phyloP scores from a whole-genome alignment of 2,329 filamentous ascomycete species.

The Talaromyces sp. region DNA sequence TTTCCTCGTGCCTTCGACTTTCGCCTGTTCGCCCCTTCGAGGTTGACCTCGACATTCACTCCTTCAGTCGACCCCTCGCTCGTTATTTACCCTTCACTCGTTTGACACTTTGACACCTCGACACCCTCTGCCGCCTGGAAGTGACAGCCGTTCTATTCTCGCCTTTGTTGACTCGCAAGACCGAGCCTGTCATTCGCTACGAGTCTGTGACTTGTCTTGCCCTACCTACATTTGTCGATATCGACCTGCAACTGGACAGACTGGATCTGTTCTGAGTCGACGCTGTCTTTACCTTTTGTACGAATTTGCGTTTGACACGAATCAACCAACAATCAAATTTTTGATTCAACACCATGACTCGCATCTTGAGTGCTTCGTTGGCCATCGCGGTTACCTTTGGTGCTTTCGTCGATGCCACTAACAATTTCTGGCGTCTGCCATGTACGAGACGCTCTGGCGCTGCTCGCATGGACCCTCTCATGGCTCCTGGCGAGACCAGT shows the following conservation, averaged over 20 bases:
- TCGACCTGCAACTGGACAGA: not conserved
- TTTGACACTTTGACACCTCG: not conserved
- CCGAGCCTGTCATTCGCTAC: not conserved
- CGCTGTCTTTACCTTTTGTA: not conserved
- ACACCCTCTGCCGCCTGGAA: not conserved
- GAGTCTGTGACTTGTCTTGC: not conserved
- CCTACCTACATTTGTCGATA: not conserved
- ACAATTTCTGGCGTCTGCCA: constrained; percentile 77
- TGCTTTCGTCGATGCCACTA: not conserved
- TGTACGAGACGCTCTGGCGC: constrained; percentile 66
- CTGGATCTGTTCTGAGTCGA: not conserved
- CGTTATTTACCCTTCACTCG: not conserved
- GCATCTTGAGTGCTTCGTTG: not conserved
- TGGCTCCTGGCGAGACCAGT: constrained; percentile 55
- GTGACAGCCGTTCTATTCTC: not conserved
- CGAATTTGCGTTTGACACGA: not conserved
- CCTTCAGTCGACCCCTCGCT: not conserved
- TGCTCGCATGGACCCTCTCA: constrained; percentile 70
- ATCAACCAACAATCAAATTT: not conserved
- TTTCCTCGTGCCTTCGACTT: not conserved
- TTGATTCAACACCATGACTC: not conserved
- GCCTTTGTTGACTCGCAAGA: not conserved
- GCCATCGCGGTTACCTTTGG: not conserved
- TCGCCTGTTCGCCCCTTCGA: not conserved
- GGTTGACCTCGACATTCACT: not conserved